phyloP scores from a whole-genome alignment of 2,329 filamentous ascomycete species.

The Clonostachys solani region DNA sequence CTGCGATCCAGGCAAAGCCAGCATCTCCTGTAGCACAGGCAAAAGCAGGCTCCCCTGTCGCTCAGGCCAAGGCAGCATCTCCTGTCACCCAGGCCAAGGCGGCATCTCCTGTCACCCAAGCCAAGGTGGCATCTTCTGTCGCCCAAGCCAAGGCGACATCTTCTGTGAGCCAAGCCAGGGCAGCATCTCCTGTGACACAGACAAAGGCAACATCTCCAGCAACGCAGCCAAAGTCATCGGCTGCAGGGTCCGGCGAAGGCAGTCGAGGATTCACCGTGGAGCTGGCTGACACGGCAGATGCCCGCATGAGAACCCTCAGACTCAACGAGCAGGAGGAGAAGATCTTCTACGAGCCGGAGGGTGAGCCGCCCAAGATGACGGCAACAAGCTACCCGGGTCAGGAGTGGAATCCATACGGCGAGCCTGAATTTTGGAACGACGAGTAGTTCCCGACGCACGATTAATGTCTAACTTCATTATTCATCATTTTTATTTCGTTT shows the following conservation, averaged over 20 bases:
- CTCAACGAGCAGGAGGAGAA: slow-evolving; percentile 48
- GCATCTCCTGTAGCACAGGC: too few relatives aligned
- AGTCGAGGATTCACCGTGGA: slow-evolving; percentile 14
- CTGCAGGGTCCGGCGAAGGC: too few relatives aligned
- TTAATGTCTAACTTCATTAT: background rate
- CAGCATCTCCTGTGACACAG: background rate
- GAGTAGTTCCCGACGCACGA: background rate
- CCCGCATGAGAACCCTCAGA: slow-evolving; percentile 37
- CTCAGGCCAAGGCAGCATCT: too few relatives aligned
- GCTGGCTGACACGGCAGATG: slow-evolving; percentile 35
- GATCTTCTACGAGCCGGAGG: slow-evolving; percentile 36
- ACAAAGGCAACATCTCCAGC: background rate
- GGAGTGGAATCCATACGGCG: slow-evolving; percentile 60
- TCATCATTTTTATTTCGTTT: background rate
- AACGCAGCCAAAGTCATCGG: too few relatives aligned
- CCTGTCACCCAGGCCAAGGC: too few relatives aligned
- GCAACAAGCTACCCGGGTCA: slow-evolving; percentile 67
- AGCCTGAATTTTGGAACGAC: slow-evolving; percentile 17
- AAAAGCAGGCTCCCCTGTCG: too few relatives aligned
- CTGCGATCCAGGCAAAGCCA: too few relatives aligned
- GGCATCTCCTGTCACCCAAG: too few relatives aligned
- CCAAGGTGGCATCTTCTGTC: background rate
- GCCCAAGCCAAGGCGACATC: background rate
- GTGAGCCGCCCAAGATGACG: slow-evolving; percentile 51
- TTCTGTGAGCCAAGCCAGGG: background rate